Evolutionary conservation across 345 rosid genomes (phyloP).

Genomic region (Erodium maritimum): DNA sequence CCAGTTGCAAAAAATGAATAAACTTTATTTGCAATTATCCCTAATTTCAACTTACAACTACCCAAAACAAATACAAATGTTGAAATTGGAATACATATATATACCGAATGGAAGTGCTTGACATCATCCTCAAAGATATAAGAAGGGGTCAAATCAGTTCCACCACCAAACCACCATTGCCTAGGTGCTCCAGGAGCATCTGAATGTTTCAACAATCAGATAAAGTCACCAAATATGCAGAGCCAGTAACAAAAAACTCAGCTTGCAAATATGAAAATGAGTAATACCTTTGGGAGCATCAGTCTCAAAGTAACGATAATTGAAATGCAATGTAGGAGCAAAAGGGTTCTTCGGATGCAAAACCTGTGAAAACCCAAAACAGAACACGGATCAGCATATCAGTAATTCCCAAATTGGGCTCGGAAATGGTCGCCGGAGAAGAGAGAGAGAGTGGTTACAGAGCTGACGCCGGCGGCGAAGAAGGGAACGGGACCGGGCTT

Average conservation of each 20-base stretch:
- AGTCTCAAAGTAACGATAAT: conserved; percentile 71
- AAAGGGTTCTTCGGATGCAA: conserved; percentile 87
- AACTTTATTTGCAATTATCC: too few species aligned
- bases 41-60: too few species aligned
- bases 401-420: not conserved
- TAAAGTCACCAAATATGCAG: too few species aligned
- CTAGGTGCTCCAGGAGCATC: conserved; percentile 92
- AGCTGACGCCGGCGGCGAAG: conserved; percentile 96
- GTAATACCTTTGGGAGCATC: conserved; percentile 68
- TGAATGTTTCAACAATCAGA: conserved; percentile 15
- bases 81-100: too few species aligned
- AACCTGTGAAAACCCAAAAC: conserved; percentile 34
- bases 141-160: conserved; percentile 97
- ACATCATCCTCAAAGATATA: conserved; percentile 93
- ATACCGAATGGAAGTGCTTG: conserved; percentile 89
- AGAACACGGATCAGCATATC: not conserved
- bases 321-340: conserved; percentile 83
- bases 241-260: too few species aligned
- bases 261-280: too few species aligned
- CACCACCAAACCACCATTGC: conserved; percentile 99
- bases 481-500: conserved; percentile 80
- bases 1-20: too few species aligned
- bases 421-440: not conserved
- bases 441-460: conserved; percentile 28
- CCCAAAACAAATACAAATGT: too few species aligned